Evolutionary conservation across 495 filamentous ascomycete species (phyloP).

Genomic region (Astrothelium macrocarpum): DNA sequence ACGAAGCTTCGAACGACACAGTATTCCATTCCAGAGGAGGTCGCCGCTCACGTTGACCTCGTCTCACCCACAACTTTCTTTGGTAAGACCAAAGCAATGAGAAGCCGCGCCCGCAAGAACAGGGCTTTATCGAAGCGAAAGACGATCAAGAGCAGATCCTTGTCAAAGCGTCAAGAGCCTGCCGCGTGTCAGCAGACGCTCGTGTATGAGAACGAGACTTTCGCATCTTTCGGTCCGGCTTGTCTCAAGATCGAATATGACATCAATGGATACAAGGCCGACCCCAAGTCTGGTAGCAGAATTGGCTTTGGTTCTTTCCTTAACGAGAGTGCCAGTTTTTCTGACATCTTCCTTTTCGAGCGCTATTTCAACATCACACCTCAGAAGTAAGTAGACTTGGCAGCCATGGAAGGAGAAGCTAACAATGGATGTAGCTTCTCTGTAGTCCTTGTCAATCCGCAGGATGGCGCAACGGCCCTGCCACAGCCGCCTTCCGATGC

Average conservation of each 20-base stretch:
- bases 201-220: neutral
- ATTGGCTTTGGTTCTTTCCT: constrained; percentile 44
- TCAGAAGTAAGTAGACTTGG: neutral
- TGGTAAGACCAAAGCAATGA: constrained; percentile 7
- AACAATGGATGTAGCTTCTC: neutral
- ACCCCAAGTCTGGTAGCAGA: constrained; percentile 12
- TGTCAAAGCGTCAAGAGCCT: neutral
- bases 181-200: neutral
- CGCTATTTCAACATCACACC: constrained; percentile 27
- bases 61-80: constrained; percentile 29
- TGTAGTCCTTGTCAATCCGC: constrained; percentile 2
- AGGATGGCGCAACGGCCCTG: neutral
- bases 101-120: neutral
- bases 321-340: constrained; percentile 39
- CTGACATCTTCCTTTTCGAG: constrained; percentile 42
- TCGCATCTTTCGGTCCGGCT: constrained; percentile 2
- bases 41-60: constrained; percentile 30
- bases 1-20: constrained; percentile 25
- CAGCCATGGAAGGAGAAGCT: neutral
- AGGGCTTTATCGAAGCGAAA: constrained; percentile 4
- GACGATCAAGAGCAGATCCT: neutral
- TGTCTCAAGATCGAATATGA: constrained; percentile 12
- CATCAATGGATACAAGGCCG: constrained; percentile 6
- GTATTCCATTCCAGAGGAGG: constrained; percentile 23
- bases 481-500: constrained; percentile 6